Conservation (phyloP, 805 yeast species). For the Yamadazyma ubonensis region DNA sequence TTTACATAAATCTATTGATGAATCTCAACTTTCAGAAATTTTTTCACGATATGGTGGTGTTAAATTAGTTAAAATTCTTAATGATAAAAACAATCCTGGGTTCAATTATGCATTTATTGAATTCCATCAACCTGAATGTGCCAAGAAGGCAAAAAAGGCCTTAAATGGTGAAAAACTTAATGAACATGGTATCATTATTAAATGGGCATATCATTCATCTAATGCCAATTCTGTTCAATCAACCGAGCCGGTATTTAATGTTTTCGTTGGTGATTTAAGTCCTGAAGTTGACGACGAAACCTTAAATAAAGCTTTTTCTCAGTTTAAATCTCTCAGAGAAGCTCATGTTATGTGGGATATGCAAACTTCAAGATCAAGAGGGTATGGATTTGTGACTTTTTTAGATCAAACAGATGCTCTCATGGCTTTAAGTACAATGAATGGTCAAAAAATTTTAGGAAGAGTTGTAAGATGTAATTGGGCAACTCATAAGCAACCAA, state of each 20-base stretch:
- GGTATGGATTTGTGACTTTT: conserved; percentile 88
- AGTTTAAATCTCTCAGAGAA: conserved; percentile 62
- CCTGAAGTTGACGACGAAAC: conserved; percentile 80
- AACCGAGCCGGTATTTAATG: conserved; percentile 54
- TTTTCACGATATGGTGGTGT: conserved; percentile 64
- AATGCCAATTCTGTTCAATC: conserved; percentile 50
- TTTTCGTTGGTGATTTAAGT: conserved; percentile 85
- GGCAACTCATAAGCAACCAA: conserved; percentile 70
- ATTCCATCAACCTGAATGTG: conserved; percentile 55
- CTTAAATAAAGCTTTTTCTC: conserved; percentile 54
- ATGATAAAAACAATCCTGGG: conserved; percentile 72
- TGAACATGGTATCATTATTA: conserved; percentile 58
- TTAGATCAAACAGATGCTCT: conserved; percentile 67
- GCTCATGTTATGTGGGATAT: conserved; percentile 98
- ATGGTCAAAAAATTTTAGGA: conserved; percentile 69
- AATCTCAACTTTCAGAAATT: conserved; percentile 58
- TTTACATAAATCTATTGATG: conserved; percentile 62
- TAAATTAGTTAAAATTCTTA: conserved; percentile 63
- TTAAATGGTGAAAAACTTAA: conserved; percentile 60
- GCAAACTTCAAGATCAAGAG: conserved; percentile 89
- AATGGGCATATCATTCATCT: conserved; percentile 84
- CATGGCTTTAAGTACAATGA: conserved; percentile 67
- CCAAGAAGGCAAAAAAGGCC: conserved; percentile 59
- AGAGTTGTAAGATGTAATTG: conserved; percentile 82
- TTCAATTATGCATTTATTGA: conserved; percentile 85